phyloP scores from a whole-genome alignment of 352 stramenopile genomes.

The Globisporangium parvum region DNA sequence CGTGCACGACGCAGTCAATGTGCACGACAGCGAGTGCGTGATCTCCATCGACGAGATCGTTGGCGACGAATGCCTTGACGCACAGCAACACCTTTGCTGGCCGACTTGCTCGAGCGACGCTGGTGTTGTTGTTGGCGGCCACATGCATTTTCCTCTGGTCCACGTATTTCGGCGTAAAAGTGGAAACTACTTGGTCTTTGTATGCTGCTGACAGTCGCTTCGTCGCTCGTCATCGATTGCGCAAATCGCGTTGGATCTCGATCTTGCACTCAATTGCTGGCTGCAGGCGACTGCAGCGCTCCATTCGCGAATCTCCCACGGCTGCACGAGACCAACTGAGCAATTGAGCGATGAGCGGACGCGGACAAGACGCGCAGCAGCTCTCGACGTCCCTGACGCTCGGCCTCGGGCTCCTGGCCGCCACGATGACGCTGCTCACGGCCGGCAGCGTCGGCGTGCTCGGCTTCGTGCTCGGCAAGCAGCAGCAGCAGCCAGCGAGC shows the following conservation, averaged over 20 bases:
- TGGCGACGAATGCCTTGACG: too few species aligned
- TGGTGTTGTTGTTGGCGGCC: slow-evolving; percentile 1
- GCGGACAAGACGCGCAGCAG: slow-evolving; percentile 22
- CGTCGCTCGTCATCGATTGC: not conserved
- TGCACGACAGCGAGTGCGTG: too few species aligned
- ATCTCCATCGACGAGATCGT: too few species aligned
- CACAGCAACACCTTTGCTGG: too few species aligned
- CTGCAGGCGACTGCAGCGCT: not conserved
- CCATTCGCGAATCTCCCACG: not conserved
- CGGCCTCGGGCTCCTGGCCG: slow-evolving; percentile 55
- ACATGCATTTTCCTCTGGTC: slow-evolving; percentile 11
- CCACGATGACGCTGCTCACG: slow-evolving; percentile 69
- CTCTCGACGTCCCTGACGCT: slow-evolving; percentile 52
- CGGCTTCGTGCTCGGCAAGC: slow-evolving; percentile 63
- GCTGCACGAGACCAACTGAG: not conserved
- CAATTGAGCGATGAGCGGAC: slow-evolving; percentile 5
- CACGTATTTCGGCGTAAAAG: not conserved
- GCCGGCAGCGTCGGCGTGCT: slow-evolving; percentile 61
- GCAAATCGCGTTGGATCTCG: not conserved
- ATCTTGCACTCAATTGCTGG: not conserved
- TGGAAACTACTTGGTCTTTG: slow-evolving; percentile 19
- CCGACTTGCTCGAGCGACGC: too few species aligned
- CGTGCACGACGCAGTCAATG: too few species aligned
- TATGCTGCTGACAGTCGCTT: slow-evolving; percentile 15
- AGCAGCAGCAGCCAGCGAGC: slow-evolving; percentile 14